Conservation (phyloP, 192 early-diverging fungal genomes). For the Funneliformis mosseae region DNA sequence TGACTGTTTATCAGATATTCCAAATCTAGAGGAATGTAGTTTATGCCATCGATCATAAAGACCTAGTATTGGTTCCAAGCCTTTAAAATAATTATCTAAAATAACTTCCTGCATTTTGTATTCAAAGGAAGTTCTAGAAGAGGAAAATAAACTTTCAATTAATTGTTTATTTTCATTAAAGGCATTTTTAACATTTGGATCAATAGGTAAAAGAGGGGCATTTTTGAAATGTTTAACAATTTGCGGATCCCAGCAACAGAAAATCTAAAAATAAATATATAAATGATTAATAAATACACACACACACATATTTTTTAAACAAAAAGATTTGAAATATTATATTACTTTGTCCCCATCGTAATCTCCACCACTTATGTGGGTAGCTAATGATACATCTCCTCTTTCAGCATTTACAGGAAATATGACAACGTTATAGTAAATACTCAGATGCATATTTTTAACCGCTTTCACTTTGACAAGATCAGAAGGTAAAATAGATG, state of each 20-base stretch:
- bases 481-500: conserved; percentile 18
- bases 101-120: not conserved
- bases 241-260: conserved; percentile 46
- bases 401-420: conserved; percentile 3
- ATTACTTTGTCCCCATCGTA: conserved; percentile 38
- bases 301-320: not conserved
- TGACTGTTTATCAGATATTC: not conserved
- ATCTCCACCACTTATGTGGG: conserved; percentile 26
- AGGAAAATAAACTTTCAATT: not conserved
- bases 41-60: conserved; percentile 13
- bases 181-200: conserved; percentile 17
- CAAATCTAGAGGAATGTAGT: not conserved
- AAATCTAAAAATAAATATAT: conserved; percentile 34
- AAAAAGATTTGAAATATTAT: not conserved
- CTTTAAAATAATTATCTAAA: not conserved
- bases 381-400: conserved; percentile 10
- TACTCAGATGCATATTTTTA: not conserved
- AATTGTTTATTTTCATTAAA: conserved; percentile 30
- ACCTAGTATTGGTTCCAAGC: not conserved
- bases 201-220: not conserved
- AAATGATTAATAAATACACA: not conserved
- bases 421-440: conserved; percentile 26
- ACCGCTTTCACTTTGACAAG: conserved; percentile 13
- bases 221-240: conserved; percentile 31
- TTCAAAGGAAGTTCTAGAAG: not conserved